phyloP scores from a whole-genome alignment of 208 protist species.

The Crithidia mellificae region DNA sequence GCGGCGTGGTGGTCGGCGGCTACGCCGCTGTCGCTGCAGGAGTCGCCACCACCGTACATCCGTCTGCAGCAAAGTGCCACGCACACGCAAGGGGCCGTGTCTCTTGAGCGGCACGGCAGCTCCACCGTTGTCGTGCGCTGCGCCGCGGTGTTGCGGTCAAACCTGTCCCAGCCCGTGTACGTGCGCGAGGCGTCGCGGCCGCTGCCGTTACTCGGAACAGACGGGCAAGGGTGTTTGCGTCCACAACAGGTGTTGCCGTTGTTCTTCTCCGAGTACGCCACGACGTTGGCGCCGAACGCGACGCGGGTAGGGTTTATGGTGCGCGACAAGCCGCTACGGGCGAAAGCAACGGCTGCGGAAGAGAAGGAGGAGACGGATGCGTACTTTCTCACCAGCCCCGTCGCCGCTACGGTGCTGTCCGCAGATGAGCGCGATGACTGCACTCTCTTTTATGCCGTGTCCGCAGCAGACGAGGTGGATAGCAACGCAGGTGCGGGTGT shows the following conservation, averaged over 20 bases:
- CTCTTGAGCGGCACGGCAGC: constrained; percentile 13
- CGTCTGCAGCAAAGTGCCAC: constrained; percentile 18
- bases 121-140: constrained; percentile 27
- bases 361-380: constrained; percentile 16
- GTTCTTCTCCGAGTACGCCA: constrained; percentile 32
- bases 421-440: constrained; percentile 10
- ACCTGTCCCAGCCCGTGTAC: constrained; percentile 18
- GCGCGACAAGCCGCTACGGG: constrained; percentile 5
- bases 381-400: constrained; percentile 24
- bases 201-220: constrained; percentile 16
- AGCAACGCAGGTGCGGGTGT: too few relatives aligned
- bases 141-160: constrained; percentile 24
- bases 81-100: constrained; percentile 17
- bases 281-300: constrained; percentile 14
- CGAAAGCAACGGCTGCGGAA: neutral
- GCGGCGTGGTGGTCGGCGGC: constrained; percentile 19
- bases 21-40: constrained; percentile 15
- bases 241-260: constrained; percentile 25
- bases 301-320: constrained; percentile 21
- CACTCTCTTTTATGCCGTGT: constrained; percentile 29
- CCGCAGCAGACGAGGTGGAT: neutral
- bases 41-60: constrained; percentile 26
- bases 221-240: constrained; percentile 16
- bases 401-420: constrained; percentile 20
- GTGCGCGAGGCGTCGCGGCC: constrained; percentile 15